Conservation (phyloP, 345 rosid genomes). For the Pugionium dolabratum region DNA sequence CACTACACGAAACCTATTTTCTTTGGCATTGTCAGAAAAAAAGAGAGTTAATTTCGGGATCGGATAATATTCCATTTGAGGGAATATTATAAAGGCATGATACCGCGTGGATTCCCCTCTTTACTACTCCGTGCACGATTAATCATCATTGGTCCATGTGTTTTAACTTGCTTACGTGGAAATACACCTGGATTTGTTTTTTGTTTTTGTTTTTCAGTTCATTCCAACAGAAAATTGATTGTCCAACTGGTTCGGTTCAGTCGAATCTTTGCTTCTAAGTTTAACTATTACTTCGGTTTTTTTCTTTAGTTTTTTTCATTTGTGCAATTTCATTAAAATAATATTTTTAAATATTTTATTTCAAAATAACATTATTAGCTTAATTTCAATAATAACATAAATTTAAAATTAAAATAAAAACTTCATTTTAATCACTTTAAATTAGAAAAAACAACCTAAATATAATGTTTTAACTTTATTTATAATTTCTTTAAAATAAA, state of each 20-base stretch:
- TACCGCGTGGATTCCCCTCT: slow-evolving; percentile 26
- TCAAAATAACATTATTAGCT: too few relatives aligned
- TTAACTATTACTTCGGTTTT: too few relatives aligned
- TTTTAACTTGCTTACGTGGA: neutral
- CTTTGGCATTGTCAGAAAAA: slow-evolving; percentile 18
- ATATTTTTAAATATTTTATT: too few relatives aligned
- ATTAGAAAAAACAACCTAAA: too few relatives aligned
- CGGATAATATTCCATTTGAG: slow-evolving; percentile 28
- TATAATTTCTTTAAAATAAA: too few relatives aligned
- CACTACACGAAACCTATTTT: slow-evolving; percentile 36
- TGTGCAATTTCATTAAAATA: too few relatives aligned
- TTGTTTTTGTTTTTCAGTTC: too few relatives aligned
- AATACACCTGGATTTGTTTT: neutral
- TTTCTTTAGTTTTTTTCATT: too few relatives aligned
- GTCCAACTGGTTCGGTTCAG: neutral
- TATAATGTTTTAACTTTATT: too few relatives aligned
- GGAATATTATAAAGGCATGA: slow-evolving; percentile 26
- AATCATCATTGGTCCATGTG: slow-evolving; percentile 38
- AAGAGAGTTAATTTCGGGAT: slow-evolving; percentile 19
- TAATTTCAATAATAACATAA: too few relatives aligned
- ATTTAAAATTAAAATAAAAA: too few relatives aligned
- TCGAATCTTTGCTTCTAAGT: slow-evolving; percentile 7
- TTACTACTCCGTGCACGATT: slow-evolving; percentile 24
- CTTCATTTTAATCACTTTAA: too few relatives aligned
- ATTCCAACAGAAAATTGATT: neutral